Percentiles rank a stretch among this genome's conserved stretches.
phyloP scores from a whole-genome alignment of 148 eudicot species.

The Silene conica region DNA sequence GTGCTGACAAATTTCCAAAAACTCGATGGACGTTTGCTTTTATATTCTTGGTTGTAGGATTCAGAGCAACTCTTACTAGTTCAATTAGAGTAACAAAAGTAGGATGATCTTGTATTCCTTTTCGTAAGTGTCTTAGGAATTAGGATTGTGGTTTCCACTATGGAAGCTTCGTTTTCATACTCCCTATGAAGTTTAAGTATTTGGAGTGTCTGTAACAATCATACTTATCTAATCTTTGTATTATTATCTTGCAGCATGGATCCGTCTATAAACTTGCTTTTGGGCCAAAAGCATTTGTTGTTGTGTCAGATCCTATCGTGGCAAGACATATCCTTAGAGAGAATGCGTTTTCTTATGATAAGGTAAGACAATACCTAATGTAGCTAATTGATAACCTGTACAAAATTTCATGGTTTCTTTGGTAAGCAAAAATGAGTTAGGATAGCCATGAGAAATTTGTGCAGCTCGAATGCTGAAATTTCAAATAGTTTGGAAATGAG shows the following conservation, averaged over 20 bases:
- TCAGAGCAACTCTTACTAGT: not conserved
- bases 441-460: not conserved
- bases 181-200: not conserved
- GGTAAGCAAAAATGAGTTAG: not conserved
- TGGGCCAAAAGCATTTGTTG: slow-evolving; percentile 98
- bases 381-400: not conserved
- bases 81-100: not conserved
- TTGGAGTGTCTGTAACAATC: not conserved
- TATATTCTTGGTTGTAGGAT: not conserved
- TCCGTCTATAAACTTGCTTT: slow-evolving; percentile 97
- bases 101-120: not conserved
- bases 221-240: not conserved
- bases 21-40: not conserved
- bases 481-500: not conserved
- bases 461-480: not conserved
- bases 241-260: slow-evolving; percentile 67
- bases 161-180: not conserved
- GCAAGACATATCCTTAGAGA: slow-evolving; percentile 87
- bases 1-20: slow-evolving; percentile 7
- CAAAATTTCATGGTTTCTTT: not conserved
- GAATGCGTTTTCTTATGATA: slow-evolving; percentile 95
- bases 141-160: not conserved
- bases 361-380: slow-evolving; percentile 47
- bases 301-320: slow-evolving; percentile 94
- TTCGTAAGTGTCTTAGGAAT: not conserved